These are phyloP conservation scores for Sherardia arvensis DNA, from an alignment of 257 asterid species.

Conservation along the genomic window DNA sequence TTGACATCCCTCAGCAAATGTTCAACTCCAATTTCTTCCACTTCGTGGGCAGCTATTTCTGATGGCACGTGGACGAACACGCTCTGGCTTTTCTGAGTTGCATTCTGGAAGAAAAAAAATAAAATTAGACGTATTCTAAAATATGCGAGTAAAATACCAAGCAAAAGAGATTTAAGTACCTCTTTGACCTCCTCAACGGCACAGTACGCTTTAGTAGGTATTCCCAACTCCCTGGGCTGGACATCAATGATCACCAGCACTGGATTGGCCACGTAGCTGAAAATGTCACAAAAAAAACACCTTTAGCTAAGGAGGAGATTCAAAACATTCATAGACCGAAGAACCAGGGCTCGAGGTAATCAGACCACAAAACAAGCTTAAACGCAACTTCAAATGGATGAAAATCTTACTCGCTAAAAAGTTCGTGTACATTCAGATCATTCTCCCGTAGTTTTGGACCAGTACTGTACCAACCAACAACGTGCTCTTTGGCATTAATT, in stretches of 20 bases:
- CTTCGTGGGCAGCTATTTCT: conserved; percentile 98
- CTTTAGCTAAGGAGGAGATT: not conserved
- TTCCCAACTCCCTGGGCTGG: conserved; percentile 84
- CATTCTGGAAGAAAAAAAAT: conserved; percentile 43
- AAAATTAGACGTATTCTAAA: not conserved
- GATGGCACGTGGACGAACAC: conserved; percentile 93
- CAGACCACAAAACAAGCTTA: not conserved
- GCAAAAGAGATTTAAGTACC: conserved; percentile 24
- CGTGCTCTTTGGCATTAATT: conserved; percentile 96
- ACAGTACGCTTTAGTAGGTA: conserved; percentile 91
- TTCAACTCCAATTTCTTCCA: conserved; percentile 97
- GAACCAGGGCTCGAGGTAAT: not conserved
- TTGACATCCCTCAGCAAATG: conserved; percentile 93
- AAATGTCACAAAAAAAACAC: conserved; percentile 17
- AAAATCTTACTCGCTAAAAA: conserved; percentile 65
- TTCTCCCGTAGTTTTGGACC: conserved; percentile 91
- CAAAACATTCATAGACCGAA: not conserved
- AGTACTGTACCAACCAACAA: conserved; percentile 98
- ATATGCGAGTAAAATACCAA: not conserved
- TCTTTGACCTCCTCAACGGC: conserved; percentile 98
- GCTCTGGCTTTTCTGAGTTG: conserved; percentile 96
- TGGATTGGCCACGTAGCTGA: conserved; percentile 82
- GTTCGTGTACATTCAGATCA: conserved; percentile 65
- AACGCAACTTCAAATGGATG: not conserved
- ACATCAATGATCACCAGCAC: conserved; percentile 89